These are phyloP conservation scores for Globisporangium parvum DNA, from an alignment of 352 stramenopile genomes.

Conservation along the genomic window DNA sequence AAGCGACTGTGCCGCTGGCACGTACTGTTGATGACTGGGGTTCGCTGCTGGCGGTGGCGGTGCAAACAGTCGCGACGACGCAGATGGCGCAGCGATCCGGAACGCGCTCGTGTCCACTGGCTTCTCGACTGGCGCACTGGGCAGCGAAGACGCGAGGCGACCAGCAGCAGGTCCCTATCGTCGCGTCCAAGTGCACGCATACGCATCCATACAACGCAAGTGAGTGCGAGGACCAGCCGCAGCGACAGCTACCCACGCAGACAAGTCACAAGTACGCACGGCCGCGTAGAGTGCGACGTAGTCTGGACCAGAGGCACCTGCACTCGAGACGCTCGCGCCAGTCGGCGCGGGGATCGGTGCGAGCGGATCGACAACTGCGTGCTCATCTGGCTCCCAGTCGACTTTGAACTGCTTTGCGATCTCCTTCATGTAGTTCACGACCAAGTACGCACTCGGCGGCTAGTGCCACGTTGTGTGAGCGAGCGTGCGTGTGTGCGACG, in stretches of 20 bases:
- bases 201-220: neutral
- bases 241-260: neutral
- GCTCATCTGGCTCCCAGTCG: conserved; percentile 88
- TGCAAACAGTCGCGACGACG: conserved; percentile 16
- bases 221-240: neutral
- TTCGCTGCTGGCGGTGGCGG: conserved; percentile 15
- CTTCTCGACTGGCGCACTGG: conserved; percentile 29
- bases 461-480: conserved; percentile 13
- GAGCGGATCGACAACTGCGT: conserved; percentile 65
- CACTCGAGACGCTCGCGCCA: conserved; percentile 76
- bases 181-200: neutral
- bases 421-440: conserved; percentile 95
- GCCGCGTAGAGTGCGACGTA: conserved; percentile 67
- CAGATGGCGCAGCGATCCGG: conserved; percentile 11
- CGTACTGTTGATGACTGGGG: conserved; percentile 6
- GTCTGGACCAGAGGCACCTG: conserved; percentile 77
- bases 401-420: conserved; percentile 95
- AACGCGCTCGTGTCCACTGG: conserved; percentile 10
- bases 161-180: conserved; percentile 35
- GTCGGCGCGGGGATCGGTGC: conserved; percentile 88
- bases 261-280: conserved; percentile 20
- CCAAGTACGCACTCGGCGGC: conserved; percentile 91
- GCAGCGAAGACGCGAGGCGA: conserved; percentile 37
- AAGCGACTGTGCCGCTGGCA: conserved; percentile 5
- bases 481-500: neutral